Base-by-base conservation (phyloP, 1,139 yeast species). In the Yamadazyma pseudoaaseri region DNA sequence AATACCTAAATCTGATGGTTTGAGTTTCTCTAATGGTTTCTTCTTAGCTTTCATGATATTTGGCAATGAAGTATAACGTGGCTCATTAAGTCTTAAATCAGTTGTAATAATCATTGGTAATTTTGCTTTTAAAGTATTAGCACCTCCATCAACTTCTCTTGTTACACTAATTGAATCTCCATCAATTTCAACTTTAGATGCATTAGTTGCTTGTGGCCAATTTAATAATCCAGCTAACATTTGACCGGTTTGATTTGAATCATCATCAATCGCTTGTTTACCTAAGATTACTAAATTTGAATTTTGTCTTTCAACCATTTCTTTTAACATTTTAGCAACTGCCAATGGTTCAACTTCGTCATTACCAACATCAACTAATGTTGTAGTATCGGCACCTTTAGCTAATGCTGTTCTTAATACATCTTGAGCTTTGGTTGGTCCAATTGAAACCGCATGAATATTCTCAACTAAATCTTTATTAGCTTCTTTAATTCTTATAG, bases 161-260 rank as follows among this genome's bases (percentile, higher is more conserved):
- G 94, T 86, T 16, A 92, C 95, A 25, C 75, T 74, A 20, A 87
- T 83, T 35, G 62, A 60, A 33, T 75, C 80, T 18, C 76, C 79
- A 27, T 70, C 75, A 17, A 86, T 58, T 35, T 74, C 85, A 22
- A 92, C 94, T 60, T 87, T 85, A 32, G 95, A 83, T 6, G 97
- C 98, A 56, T 89, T 86, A 29, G 97, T 90, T 23, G 97, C 97
- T 62, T 92, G 98, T 12, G 97, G 95, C 98, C 98, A 92, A 52
- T 82, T 79, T 60, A 92, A 74, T 44, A 92, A 68, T 6, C 97
- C 97, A 2, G 97, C 97, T 39, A 92, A 75, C 79, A 92, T 86
- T 62, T 90, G 97, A 16, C 98, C 98, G n/a, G 97, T 90, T 61
- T 90, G 96, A 60, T 86, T 87, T 31, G 86, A 73, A 55, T 92